Conservation (phyloP, 1,139 yeast species). For the Chernovozyma sophiae-reginae region DNA sequence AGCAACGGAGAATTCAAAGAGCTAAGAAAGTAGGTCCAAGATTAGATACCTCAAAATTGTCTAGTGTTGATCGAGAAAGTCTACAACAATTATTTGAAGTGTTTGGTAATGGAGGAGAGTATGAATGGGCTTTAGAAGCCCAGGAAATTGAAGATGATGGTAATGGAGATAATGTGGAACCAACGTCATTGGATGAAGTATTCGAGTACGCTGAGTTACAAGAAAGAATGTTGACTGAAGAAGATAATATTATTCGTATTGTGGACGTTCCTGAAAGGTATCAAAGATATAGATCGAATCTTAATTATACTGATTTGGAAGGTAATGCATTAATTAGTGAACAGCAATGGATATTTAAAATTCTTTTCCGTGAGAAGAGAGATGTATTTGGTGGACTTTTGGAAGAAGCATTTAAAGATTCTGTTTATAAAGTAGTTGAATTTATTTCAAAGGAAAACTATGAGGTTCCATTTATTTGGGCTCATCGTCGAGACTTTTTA, state of each 20-base stretch:
- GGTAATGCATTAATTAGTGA: conserved; percentile 69
- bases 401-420: conserved; percentile 58
- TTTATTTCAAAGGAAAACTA: conserved; percentile 73
- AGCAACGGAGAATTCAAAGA: conserved; percentile 34
- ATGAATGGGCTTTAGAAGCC: conserved; percentile 96
- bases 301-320: conserved; percentile 62
- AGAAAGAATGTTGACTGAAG: conserved; percentile 87
- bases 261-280: conserved; percentile 91
- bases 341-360: conserved; percentile 72
- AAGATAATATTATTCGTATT: conserved; percentile 81
- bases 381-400: conserved; percentile 33
- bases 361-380: conserved; percentile 50
- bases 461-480: conserved; percentile 97
- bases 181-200: conserved; percentile 74
- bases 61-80: conserved; percentile 86
- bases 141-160: conserved; percentile 69
- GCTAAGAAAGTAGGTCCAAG: conserved; percentile 35
- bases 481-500: conserved; percentile 87
- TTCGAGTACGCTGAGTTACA: conserved; percentile 92
- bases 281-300: conserved; percentile 66
- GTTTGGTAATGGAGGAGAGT: conserved; percentile 95
- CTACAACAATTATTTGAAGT: conserved; percentile 91
- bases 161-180: conserved; percentile 50
- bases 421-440: conserved; percentile 74
- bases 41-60: conserved; percentile 55